Evolutionary conservation across 2,329 filamentous ascomycete species (phyloP).

Genomic region (Ascochyta rabiei): DNA sequence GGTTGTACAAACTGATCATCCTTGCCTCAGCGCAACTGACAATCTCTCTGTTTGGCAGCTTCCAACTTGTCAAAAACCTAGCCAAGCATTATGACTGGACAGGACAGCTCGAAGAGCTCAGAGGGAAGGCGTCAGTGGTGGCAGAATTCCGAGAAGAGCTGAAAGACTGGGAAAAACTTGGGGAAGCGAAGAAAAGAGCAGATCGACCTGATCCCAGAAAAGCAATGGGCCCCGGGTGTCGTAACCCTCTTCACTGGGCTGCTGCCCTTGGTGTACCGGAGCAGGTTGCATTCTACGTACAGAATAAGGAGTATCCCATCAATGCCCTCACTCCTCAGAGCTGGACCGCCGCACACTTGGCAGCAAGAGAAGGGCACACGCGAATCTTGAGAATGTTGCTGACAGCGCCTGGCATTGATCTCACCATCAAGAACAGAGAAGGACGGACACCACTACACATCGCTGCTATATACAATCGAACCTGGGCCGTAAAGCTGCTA

Average conservation of each 20-base stretch:
- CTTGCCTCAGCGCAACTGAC: constrained; percentile 23
- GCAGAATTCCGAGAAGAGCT: constrained; percentile 14
- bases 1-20: constrained; percentile 20
- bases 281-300: constrained; percentile 18
- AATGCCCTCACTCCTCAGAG: constrained; percentile 24
- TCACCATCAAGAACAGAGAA: constrained; percentile 22
- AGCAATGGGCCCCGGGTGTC: constrained; percentile 20
- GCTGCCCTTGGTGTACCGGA: constrained; percentile 18
- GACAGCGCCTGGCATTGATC: constrained; percentile 18
- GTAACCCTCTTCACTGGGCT: constrained; percentile 28
- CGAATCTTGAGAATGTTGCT: constrained; percentile 22
- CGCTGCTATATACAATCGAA: constrained; percentile 17
- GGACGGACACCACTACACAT: constrained; percentile 24
- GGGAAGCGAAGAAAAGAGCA: not conserved
- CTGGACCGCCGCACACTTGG: constrained; percentile 27
- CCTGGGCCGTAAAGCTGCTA: constrained; percentile 15
- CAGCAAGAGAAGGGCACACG: constrained; percentile 20
- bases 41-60: constrained; percentile 18
- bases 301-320: constrained; percentile 25
- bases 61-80: constrained; percentile 21
- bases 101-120: constrained; percentile 20
- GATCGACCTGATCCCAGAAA: not conserved
- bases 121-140: constrained; percentile 11
- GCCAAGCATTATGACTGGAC: constrained; percentile 26
- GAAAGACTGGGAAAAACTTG: constrained; percentile 8